Percentiles rank a stretch among this genome's conserved stretches.
Evolutionary conservation across 2,329 filamentous ascomycete genomes (phyloP).

Genomic region (Venturia effusa): DNA sequence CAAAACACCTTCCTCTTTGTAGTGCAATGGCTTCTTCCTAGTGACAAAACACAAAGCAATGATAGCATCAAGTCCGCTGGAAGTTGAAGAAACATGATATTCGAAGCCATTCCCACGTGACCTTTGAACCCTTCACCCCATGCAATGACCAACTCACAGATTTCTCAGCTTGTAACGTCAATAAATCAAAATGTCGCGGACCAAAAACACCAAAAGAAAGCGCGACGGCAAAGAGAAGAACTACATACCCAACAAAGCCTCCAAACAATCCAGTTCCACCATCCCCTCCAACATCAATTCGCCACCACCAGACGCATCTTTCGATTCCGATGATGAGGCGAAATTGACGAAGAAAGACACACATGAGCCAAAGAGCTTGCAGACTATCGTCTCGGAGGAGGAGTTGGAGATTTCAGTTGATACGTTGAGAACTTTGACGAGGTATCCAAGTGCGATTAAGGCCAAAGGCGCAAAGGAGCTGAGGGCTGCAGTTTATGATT

Average conservation of each 20-base stretch:
- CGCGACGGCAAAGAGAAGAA: neutral
- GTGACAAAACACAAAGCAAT: no score
- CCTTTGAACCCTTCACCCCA: no score
- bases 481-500: slow-evolving; percentile 56
- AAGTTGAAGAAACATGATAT: no score
- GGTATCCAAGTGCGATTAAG: slow-evolving; percentile 54
- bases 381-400: slow-evolving; percentile 47
- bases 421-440: slow-evolving; percentile 47
- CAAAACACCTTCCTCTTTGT: no score
- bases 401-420: slow-evolving; percentile 59
- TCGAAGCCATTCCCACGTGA: neutral
- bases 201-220: slow-evolving; percentile 6
- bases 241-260: neutral
- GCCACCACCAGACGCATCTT: neutral
- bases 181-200: neutral
- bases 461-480: slow-evolving; percentile 57
- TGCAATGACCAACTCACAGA: no score
- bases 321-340: neutral
- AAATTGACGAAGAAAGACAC: neutral
- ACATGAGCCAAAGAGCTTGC: slow-evolving; percentile 38
- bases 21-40: no score
- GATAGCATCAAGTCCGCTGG: no score
- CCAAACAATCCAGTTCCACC: slow-evolving; percentile 2
- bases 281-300: neutral
- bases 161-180: neutral